Base-by-base conservation (phyloP, 169 alveolate genomes). In the Plasmodium fragile region DNA sequence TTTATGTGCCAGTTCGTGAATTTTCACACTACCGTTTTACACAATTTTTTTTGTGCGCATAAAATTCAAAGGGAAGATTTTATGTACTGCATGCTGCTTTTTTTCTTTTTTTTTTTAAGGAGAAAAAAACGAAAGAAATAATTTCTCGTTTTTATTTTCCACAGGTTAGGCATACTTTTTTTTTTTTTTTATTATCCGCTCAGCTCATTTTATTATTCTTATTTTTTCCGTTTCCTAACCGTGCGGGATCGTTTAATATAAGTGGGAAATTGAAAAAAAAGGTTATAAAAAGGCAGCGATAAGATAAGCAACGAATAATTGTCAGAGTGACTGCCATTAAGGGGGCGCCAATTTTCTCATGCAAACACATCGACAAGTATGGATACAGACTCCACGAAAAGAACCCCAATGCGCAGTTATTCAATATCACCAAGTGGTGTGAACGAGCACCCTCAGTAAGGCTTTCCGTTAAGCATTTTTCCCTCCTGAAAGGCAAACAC, bases 71-170 rank as follows among this genome's bases (percentile, higher is more conserved):
- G 32, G 55, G 45, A 36, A 18, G 28, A 36, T 78, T 39, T 78
- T 78, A 65, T n/a, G n/a, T 25, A 22, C 5, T 65, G n/a, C n/a
- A 22, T 65, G 75, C 13, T 22, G 75, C n/a, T 39, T 78, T 78
- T 39, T 78, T 78, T 78, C n/a, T 78, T 78, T 78, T 78, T 77
- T 77, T 78, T 78, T 78, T 78, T 78, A 65, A 22, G 41, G 75
- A 65, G 36, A 65, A 65, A 65, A 16, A 39, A 65, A 65, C 41
- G 36, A n/a, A 18, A 8, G 75, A 65, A 65, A 65, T 28, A 65
- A 65, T 65, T 65, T 65, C 75, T 65, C 75, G n/a, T 28, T 65
- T 65, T 65, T 36, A 25, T 28, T 18, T 65, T 65, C 18, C 75
- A 65, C 36, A 25, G 75, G 6, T 6, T 65, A 65, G 75, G 75